Percentiles rank a stretch among this genome's conserved stretches.
Evolutionary conservation across 257 asterid genomes (phyloP).

Genomic region (Capsicum baccatum): DNA sequence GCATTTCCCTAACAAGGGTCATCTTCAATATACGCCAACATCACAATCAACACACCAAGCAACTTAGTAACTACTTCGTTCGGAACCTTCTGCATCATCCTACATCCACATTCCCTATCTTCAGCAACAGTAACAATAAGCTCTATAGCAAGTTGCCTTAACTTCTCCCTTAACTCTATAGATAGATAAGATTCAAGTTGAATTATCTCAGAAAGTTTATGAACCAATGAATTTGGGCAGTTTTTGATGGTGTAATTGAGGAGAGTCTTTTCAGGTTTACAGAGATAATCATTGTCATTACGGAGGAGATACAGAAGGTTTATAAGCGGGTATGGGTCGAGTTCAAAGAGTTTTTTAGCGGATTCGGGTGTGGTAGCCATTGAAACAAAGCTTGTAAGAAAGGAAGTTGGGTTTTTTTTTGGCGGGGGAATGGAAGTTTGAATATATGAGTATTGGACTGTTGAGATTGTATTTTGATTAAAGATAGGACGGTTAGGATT

Average conservation of each 20-base stretch:
- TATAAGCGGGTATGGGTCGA: neutral
- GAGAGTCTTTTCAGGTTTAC: neutral
- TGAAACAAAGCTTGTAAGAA: neutral
- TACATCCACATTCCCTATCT: conserved; percentile 15
- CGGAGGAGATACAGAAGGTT: neutral
- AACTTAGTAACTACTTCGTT: neutral
- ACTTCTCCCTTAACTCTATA: neutral
- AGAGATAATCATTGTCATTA: neutral
- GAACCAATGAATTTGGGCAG: neutral
- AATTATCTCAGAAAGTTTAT: neutral
- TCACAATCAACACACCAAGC: neutral
- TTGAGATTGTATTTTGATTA: neutral
- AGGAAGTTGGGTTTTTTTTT: neutral
- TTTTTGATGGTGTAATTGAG: neutral
- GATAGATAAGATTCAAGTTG: neutral
- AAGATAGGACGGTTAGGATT: too few relatives aligned
- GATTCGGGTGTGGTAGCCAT: neutral
- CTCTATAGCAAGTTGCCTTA: conserved; percentile 23
- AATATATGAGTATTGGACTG: neutral
- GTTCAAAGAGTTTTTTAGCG: neutral
- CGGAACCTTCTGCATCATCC: conserved; percentile 18
- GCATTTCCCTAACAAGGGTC: conserved; percentile 25
- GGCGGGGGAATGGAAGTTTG: neutral
- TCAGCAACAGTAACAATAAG: conserved; percentile 25
- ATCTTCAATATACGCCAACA: conserved; percentile 14